Percentiles rank a stretch among this genome's conserved stretches.
Conservation (phyloP, 768 basidiomycete species). For the Naganishia friedmannii region DNA sequence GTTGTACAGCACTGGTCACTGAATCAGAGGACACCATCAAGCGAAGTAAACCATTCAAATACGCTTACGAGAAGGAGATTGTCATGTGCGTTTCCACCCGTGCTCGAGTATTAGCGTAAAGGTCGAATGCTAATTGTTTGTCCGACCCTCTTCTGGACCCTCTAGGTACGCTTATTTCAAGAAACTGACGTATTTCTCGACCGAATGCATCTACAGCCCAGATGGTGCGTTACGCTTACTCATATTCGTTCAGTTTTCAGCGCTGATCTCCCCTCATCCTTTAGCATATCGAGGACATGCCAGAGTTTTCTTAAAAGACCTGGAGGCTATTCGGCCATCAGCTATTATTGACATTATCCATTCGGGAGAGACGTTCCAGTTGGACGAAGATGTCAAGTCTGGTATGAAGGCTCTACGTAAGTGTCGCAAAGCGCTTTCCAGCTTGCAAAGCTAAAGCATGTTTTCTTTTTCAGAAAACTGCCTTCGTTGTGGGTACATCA, state of each 20-base stretch:
- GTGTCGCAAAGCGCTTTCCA: conserved; percentile 42
- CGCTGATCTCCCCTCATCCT: background rate
- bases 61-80: conserved; percentile 98
- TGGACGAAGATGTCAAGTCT: conserved; percentile 78
- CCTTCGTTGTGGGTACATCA: conserved; percentile 88
- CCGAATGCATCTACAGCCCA: conserved; percentile 98
- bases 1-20: conserved; percentile 92
- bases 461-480: conserved; percentile 67
- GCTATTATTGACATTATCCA: conserved; percentile 98
- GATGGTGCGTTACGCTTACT: conserved; percentile 56
- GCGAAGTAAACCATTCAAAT: conserved; percentile 98
- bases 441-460: background rate
- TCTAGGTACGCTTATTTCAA: conserved; percentile 97
- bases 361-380: conserved; percentile 86
- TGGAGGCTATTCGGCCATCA: conserved; percentile 88
- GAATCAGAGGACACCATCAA: conserved; percentile 94
- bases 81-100: conserved; percentile 73
- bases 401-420: conserved; percentile 79
- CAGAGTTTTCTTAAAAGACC: conserved; percentile 85
- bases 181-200: conserved; percentile 97
- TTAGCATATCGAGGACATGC: conserved; percentile 92
- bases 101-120: background rate
- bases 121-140: conserved; percentile 28
- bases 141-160: conserved; percentile 3
- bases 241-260: background rate